Conservation (phyloP, 2,329 filamentous ascomycete species). For the Pseudogymnoascus sp. region DNA sequence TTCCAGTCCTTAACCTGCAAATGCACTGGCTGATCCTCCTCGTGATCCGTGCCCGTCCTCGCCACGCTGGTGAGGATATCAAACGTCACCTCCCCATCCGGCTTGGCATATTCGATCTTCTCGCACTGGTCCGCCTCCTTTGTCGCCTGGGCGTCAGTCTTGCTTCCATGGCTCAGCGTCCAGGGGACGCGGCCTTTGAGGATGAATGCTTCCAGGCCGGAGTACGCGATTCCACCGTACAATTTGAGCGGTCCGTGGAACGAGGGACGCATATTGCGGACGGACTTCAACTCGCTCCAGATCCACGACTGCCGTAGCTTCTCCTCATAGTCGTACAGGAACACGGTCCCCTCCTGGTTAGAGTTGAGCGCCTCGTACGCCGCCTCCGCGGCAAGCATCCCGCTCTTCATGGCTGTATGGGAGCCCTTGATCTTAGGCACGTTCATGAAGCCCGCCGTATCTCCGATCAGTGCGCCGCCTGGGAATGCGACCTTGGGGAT, state of each 20-base stretch:
- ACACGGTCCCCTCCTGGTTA: constrained; percentile 61
- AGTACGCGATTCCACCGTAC: constrained; percentile 86
- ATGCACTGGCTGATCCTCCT: constrained; percentile 96
- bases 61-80: constrained; percentile 95
- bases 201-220: constrained; percentile 82
- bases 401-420: constrained; percentile 94
- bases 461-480: constrained; percentile 88
- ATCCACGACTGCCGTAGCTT: constrained; percentile 77
- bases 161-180: constrained; percentile 75
- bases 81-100: constrained; percentile 89
- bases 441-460: constrained; percentile 94
- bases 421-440: constrained; percentile 98
- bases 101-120: constrained; percentile 96
- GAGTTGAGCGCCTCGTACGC: constrained; percentile 67
- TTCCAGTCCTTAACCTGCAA: constrained; percentile 95
- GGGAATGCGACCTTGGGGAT: constrained; percentile 97
- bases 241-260: constrained; percentile 84
- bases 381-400: constrained; percentile 92
- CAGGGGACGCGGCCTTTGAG: constrained; percentile 81
- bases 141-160: constrained; percentile 70
- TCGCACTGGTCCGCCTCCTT: constrained; percentile 69
- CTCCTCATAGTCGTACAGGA: constrained; percentile 92
- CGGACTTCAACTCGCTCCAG: constrained; percentile 89
- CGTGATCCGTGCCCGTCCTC: constrained; percentile 93
- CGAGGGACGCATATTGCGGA: constrained; percentile 94